These are phyloP conservation scores for Aulographum hederae DNA, from an alignment of 2,329 filamentous ascomycete genomes.

Conservation along the genomic window DNA sequence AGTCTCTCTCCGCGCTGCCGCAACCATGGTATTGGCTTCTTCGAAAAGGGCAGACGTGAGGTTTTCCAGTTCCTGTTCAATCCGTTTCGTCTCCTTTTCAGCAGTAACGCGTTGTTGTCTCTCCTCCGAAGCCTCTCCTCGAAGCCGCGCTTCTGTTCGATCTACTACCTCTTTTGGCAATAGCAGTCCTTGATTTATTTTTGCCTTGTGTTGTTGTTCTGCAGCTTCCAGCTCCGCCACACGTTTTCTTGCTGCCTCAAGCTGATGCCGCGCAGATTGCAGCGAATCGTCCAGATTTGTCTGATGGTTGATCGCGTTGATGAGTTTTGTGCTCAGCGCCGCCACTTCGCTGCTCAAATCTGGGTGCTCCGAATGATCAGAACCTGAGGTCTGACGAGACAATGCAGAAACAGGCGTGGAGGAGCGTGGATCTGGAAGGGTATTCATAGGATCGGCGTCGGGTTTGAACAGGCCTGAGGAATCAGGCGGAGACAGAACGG, in stretches of 20 bases:
- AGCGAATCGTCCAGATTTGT: constrained; percentile 80
- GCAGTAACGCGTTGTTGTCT: constrained; percentile 20
- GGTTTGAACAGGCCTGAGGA: constrained; percentile 12
- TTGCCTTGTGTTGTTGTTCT: constrained; percentile 48
- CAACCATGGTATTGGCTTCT: constrained; percentile 95
- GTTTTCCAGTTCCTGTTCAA: constrained; percentile 81
- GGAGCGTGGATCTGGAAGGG: constrained; percentile 37
- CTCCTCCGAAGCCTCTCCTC: constrained; percentile 23
- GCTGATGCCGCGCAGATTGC: constrained; percentile 62
- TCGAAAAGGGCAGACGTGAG: constrained; percentile 89
- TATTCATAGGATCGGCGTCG: constrained; percentile 46
- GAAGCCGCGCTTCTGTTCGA: constrained; percentile 7
- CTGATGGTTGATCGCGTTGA: constrained; percentile 94
- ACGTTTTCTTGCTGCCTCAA: constrained; percentile 52
- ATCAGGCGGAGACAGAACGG: constrained; percentile 3
- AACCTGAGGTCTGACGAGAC: constrained; percentile 23
- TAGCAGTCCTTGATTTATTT: constrained; percentile 56
- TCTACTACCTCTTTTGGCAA: constrained; percentile 44
- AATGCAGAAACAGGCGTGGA: constrained; percentile 17
- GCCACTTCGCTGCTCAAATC: constrained; percentile 63
- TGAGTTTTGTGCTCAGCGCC: constrained; percentile 81
- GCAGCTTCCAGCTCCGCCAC: constrained; percentile 51
- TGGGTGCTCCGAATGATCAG: constrained; percentile 26
- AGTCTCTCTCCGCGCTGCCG: constrained; percentile 67
- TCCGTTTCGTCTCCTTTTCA: constrained; percentile 58